Evolutionary conservation across 2,329 filamentous ascomycete genomes (phyloP).

Genomic region (Phoma sp.): DNA sequence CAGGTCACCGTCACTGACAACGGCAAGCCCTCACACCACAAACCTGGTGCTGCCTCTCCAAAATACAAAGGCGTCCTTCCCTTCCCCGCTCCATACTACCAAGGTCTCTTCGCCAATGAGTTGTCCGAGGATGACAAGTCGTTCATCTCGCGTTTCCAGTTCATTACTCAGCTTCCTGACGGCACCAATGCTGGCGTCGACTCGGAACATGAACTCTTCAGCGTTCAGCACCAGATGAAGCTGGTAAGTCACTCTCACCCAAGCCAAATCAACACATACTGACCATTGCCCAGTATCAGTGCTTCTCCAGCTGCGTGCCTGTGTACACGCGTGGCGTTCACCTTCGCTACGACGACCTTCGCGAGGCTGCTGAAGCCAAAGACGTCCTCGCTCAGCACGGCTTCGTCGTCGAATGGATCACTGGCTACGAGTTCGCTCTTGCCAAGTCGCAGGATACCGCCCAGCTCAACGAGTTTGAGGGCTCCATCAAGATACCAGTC

Average conservation of each 20-base stretch:
- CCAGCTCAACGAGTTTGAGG: conserved; percentile 39
- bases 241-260: conserved; percentile 25
- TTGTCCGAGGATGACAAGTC: conserved; percentile 22
- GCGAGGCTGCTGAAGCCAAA: conserved; percentile 40
- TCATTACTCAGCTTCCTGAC: conserved; percentile 28
- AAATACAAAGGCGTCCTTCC: conserved; percentile 22
- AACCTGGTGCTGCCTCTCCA: conserved; percentile 10
- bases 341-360: conserved; percentile 50
- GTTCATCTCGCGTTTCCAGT: conserved; percentile 38
- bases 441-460: conserved; percentile 35
- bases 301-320: conserved; percentile 32
- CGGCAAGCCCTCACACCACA: conserved; percentile 13
- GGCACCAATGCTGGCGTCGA: conserved; percentile 31
- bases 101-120: conserved; percentile 36
- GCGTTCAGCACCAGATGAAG: conserved; percentile 39
- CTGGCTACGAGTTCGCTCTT: conserved; percentile 31
- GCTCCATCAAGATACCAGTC: conserved; percentile 36
- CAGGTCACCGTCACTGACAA: conserved; percentile 21
- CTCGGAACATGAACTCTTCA: conserved; percentile 31
- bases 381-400: conserved; percentile 29
- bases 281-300: conserved; percentile 31
- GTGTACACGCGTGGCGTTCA: conserved; percentile 32
- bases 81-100: conserved; percentile 17
- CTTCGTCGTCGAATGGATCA: conserved; percentile 30
- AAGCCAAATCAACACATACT: conserved; percentile 15